phyloP scores from a whole-genome alignment of 139 green algal species.

The Picochlorum sp. region DNA sequence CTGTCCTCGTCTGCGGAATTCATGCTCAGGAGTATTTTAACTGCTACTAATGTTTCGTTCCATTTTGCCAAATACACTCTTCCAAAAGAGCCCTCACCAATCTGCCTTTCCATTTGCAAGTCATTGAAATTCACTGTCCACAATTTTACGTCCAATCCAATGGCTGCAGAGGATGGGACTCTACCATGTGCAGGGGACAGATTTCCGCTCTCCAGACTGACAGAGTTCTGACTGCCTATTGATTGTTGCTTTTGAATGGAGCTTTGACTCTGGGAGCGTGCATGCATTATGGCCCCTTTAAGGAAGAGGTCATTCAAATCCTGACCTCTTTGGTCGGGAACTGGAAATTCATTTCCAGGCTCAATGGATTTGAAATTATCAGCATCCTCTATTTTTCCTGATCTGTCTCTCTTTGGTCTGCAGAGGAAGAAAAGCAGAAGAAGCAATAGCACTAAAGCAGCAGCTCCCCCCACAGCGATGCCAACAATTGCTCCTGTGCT shows the following conservation, averaged over 20 bases:
- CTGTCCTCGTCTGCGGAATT: slow-evolving; percentile 7
- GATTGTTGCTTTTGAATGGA: not conserved
- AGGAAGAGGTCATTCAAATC: not conserved
- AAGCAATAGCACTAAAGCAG: slow-evolving; percentile 6
- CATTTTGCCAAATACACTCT: slow-evolving; percentile 54
- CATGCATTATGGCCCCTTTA: not conserved
- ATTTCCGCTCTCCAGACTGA: not conserved
- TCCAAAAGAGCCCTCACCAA: slow-evolving; percentile 58
- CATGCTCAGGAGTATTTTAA: slow-evolving; percentile 37
- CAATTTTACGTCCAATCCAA: slow-evolving; percentile 22
- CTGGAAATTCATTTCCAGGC: not conserved
- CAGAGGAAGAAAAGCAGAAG: slow-evolving; percentile 11
- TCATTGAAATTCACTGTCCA: slow-evolving; percentile 21
- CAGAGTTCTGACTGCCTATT: slow-evolving; percentile 1
- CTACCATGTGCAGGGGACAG: not conserved
- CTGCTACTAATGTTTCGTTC: slow-evolving; percentile 48
- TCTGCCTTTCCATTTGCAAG: slow-evolving; percentile 41
- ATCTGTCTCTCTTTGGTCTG: not conserved
- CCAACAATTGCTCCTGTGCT: slow-evolving; percentile 19
- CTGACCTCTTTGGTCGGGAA: not conserved
- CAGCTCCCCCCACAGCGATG: slow-evolving; percentile 17
- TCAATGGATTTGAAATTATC: not conserved
- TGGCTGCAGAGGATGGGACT: not conserved
- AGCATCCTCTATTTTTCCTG: not conserved
- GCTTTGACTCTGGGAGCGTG: not conserved